Evolutionary conservation across 2,329 filamentous ascomycete genomes (phyloP), one percentile per base, ranked within the genome.

Genomic region (Pseudogymnoascus sp.): DNA sequence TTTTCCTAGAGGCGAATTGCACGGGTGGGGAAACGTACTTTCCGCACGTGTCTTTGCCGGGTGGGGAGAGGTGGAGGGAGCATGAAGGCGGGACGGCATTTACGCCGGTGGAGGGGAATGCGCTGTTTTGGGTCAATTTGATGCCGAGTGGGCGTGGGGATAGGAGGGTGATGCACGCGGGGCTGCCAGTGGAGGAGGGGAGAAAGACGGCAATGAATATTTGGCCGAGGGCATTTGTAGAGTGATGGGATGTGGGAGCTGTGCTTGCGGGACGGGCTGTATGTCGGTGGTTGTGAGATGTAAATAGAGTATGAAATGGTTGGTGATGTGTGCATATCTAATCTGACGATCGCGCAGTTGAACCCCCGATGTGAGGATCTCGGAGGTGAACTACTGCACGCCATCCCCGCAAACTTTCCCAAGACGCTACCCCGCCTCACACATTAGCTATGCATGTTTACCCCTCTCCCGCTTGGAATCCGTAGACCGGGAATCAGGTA

Each of bases 161-260:
- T 59, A 63, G 62, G 61, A 72, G 76, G 61, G 77, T 76, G 1
- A 68, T 74, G 31, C 78, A 80, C 64, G 77, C 78, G 0, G 78
- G 78, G 0, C 67, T 80, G 44, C 77, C 77, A 4, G 68, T 80
- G 5, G 72, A 67, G 6, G 69, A 68, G 0, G 78, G 78, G 3
- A 59, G 72, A 59, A 80, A 80, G 73, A 79, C 75, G 4, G 77
- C 76, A 10, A 77, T 80, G 75, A 79, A 80, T 63, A 79, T 80
- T 61, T 79, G 79, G 78, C 50, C 76, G 59, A 60, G 44, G 11
- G 67, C 31, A n/a, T 56, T 56, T 56, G 3, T 33, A n/a, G 50
- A 33, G 3, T 56, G 10, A 33, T 33, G 1, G 6, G 11, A 7
- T 40, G 5, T 24, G 3, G 2, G 42, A 7, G 11, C 21, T 6